Evolutionary conservation across 805 yeast genomes (phyloP), one percentile per base, ranked within the genome.

Genomic region (Clavispora vitiphila): DNA sequence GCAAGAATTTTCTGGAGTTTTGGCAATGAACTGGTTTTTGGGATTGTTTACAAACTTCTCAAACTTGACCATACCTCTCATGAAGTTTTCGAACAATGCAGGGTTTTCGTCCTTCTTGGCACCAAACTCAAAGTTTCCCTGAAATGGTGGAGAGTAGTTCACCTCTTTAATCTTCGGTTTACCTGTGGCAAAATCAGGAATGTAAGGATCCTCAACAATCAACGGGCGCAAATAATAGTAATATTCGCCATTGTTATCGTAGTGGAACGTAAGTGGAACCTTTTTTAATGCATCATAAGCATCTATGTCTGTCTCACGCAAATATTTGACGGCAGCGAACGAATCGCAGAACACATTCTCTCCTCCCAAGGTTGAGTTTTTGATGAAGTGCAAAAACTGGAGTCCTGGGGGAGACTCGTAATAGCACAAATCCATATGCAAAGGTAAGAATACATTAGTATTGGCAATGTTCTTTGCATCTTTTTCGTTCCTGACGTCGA

Each of bases 331-430:
- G 4, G 86, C 89, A 11, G 75, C 65, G 56, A 79, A 83, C 2
- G 86, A 76, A 58, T 85, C 95, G 10, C 79, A 78, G 64, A 82
- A 85, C 10, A 80, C 60, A 37, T 78, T 81, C 49, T 81, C 86
- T 9, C 89, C 91, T 10, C 87, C 89, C 8, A 51, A 50, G 9
- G 82, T 76, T 10, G 74, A 63, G 51, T 78, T 77, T 37, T 69
- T 60, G 27, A 80, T 71, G 40, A 77, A 71, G 51, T 85, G 93
- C 34, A 85, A 67, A 30, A 83, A 57, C 58, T 85, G 90, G 34
- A 85, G 62, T 0, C 91, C 91, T 1, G 95, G 95, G 3, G 90
- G 90, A 9, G 88, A 78, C 57, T 85, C 90, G 55, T 83, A 80
- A 62, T 84, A 85, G 35, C 80, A 69, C 20, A 85, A 67, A 54